phyloP scores from a whole-genome alignment of 2,329 filamentous ascomycete genomes.

The Ceratocystis cacaofunesta region DNA sequence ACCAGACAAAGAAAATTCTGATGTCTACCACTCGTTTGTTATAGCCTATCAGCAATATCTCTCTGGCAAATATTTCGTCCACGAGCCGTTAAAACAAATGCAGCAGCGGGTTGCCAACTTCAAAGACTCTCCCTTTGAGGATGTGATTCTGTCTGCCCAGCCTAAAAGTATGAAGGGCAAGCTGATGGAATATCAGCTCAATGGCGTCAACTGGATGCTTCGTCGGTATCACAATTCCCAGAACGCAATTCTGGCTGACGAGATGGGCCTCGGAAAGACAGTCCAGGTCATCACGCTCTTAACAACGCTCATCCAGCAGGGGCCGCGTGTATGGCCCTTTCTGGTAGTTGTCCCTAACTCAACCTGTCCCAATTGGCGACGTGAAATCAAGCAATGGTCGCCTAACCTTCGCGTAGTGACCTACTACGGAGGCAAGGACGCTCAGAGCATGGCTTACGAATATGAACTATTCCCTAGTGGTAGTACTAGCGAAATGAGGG shows the following conservation, averaged over 20 bases:
- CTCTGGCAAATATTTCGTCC: constrained; percentile 54
- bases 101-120: constrained; percentile 53
- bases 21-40: constrained; percentile 65
- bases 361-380: constrained; percentile 93
- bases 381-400: constrained; percentile 89
- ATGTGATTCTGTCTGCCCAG: constrained; percentile 50
- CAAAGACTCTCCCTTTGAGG: constrained; percentile 46
- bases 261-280: constrained; percentile 97
- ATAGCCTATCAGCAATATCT: constrained; percentile 78
- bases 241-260: constrained; percentile 86
- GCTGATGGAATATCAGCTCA: constrained; percentile 84
- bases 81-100: constrained; percentile 43
- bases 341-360: constrained; percentile 87
- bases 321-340: constrained; percentile 71
- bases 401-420: constrained; percentile 77
- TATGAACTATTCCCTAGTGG: constrained; percentile 70
- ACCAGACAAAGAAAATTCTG: constrained; percentile 46
- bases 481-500: constrained; percentile 51
- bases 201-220: constrained; percentile 89
- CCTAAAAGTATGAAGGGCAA: constrained; percentile 61
- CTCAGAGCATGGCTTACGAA: constrained; percentile 62
- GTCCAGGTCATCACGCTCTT: constrained; percentile 81
- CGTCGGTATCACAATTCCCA: constrained; percentile 71
- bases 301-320: constrained; percentile 52
- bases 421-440: constrained; percentile 65